Evolutionary conservation across 495 filamentous ascomycete species (phyloP), one percentile per base, ranked within the genome.

Genomic region (Cryomyces minteri): DNA sequence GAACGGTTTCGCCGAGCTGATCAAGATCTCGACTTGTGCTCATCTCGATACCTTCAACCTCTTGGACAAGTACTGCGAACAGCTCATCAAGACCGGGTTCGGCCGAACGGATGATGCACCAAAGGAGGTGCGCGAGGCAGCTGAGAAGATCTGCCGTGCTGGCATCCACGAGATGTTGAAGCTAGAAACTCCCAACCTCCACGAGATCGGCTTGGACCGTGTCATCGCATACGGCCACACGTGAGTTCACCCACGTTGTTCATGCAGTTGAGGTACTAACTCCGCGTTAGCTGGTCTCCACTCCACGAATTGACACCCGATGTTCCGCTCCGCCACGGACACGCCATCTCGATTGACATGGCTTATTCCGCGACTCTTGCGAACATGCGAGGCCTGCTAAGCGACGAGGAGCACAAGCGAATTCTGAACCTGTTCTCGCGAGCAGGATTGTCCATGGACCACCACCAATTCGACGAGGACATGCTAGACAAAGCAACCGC

Each of bases 141-240:
- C 76, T 9, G 76, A 79, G 50, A 56, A 66, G 56, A 77, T 79
- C 58, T 75, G 76, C 51, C 61, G 63, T 6, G 63, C 70, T 32
- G 68, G 69, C 7, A 79, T 79, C 39, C 63, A 66, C 43, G 71
- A 74, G 54, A 79, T 80, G 74, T 51, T 79, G 47, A 72, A 74
- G 54, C 60, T 79, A 10, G 74, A 79, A 57, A 71, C 71, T 4
- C 75, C 74, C 4, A 79, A 78, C 43, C 63, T 79, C 4, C 73
- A 79, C 41, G 76, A 79, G 57, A 72, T 78, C 47, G 71, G 68
- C 0, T 62, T 79, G 6, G 73, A 78, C 51, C 58, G 76, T 39
- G 72, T 79, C 10, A 79, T 79, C 18, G 75, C 75, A n/a, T 79
- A 76, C 50, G 76, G 76, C 5, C 75, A 79, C 52, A 79, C 75